A percentile compares a stretch with the other conserved stretches of the same genome.
phyloP scores from a whole-genome alignment of 805 yeast genomes.

The Torulaspora franciscae region DNA sequence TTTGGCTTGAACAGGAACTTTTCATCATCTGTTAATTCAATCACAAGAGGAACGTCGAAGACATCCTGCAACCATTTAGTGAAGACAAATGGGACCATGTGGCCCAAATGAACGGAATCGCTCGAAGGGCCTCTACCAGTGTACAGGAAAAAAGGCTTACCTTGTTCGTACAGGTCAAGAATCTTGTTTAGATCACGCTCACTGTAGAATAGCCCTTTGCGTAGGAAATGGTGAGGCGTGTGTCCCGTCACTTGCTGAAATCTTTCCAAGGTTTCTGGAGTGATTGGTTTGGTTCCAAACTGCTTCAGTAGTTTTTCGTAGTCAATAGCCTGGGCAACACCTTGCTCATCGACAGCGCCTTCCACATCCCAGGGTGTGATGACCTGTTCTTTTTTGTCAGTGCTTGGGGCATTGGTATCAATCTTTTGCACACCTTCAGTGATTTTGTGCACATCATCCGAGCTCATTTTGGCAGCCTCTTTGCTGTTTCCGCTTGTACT shows the following conservation, averaged over 20 bases:
- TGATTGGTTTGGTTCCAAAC: slow-evolving; percentile 78
- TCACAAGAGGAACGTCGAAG: slow-evolving; percentile 89
- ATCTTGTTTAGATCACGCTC: slow-evolving; percentile 80
- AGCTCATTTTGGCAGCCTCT: slow-evolving; percentile 3
- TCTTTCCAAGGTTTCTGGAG: slow-evolving; percentile 64
- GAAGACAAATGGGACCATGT: slow-evolving; percentile 90
- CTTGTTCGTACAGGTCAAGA: slow-evolving; percentile 85
- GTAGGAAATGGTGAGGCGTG: slow-evolving; percentile 83
- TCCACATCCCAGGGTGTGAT: slow-evolving; percentile 99
- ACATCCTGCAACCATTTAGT: slow-evolving; percentile 98
- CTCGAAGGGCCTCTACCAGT: slow-evolving; percentile 98
- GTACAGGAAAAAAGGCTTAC: slow-evolving; percentile 90
- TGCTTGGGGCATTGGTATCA: not conserved
- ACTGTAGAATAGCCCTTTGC: slow-evolving; percentile 87
- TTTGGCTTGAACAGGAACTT: slow-evolving; percentile 91
- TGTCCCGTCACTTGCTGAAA: slow-evolving; percentile 82
- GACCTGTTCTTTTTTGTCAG: slow-evolving; percentile 43
- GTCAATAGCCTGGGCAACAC: slow-evolving; percentile 84
- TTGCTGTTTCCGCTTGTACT: not conserved
- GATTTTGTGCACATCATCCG: slow-evolving; percentile 6
- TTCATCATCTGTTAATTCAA: slow-evolving; percentile 95
- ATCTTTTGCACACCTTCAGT: slow-evolving; percentile 6
- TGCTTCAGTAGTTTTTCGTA: slow-evolving; percentile 80
- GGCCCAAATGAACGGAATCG: slow-evolving; percentile 94
- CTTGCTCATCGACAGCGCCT: slow-evolving; percentile 90